Conservation (phyloP, 148 eudicot species). For the Rhododendron henanense region DNA sequence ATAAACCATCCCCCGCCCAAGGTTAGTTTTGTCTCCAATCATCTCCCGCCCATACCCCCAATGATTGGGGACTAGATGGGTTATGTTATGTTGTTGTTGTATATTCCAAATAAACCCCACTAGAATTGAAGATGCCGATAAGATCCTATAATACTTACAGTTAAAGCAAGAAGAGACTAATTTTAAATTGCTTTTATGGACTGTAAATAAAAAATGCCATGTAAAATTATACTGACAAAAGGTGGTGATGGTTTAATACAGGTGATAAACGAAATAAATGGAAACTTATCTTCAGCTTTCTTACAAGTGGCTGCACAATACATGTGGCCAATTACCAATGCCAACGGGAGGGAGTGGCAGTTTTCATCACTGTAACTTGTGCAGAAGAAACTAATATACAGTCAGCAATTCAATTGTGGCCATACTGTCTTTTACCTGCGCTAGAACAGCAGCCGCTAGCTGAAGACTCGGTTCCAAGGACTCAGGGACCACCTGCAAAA, state of each 20-base stretch:
- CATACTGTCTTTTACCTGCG: conserved; percentile 43
- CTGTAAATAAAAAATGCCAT: not conserved
- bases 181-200: not conserved
- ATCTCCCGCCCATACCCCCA: too few species aligned
- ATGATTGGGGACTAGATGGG: too few species aligned
- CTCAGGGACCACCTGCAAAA: conserved; percentile 80
- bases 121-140: too few species aligned
- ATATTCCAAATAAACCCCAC: not conserved
- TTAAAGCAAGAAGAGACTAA: not conserved
- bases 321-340: not conserved
- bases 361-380: not conserved
- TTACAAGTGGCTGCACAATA: not conserved
- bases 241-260: not conserved
- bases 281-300: not conserved
- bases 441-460: conserved; percentile 92
- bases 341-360: not conserved
- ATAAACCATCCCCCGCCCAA: not conserved
- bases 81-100: too few species aligned
- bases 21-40: too few species aligned
- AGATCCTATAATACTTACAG: not conserved
- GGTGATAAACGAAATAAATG: not conserved
- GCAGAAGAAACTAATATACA: not conserved
- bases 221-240: not conserved
- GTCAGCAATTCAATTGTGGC: not conserved
- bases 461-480: conserved; percentile 93